Percentiles rank a stretch among this genome's conserved stretches.
These are phyloP conservation scores for Paraphysoderma sedebokerense DNA, from an alignment of 371 early-diverging fungal genomes.

Conservation along the genomic window DNA sequence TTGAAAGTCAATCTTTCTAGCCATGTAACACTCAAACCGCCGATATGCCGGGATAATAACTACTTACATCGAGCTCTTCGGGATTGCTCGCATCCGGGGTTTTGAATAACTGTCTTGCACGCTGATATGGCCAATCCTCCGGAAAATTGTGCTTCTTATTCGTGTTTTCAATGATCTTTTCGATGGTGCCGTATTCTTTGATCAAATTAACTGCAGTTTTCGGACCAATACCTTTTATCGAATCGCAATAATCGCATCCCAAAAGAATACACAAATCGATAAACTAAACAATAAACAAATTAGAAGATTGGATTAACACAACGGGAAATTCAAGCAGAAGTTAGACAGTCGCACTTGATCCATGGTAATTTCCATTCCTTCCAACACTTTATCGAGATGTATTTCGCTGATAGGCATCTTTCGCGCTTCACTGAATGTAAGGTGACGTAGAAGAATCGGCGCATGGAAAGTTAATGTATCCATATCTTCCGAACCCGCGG, in stretches of 20 bases:
- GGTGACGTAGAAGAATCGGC: conserved; percentile 83
- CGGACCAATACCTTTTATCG: conserved; percentile 93
- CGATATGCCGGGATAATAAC: not conserved
- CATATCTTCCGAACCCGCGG: conserved; percentile 99
- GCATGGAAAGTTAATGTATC: conserved; percentile 96
- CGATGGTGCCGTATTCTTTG: conserved; percentile 74
- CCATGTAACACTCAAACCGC: not conserved
- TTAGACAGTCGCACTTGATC: conserved; percentile 50
- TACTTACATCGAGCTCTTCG: conserved; percentile 32
- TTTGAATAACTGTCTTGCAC: conserved; percentile 83
- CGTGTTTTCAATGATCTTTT: conserved; percentile 59
- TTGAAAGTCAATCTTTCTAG: conserved; percentile 6
- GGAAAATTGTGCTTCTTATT: conserved; percentile 60
- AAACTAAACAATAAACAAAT: conserved; percentile 39
- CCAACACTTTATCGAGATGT: conserved; percentile 60
- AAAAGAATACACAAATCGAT: conserved; percentile 97
- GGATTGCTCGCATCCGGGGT: conserved; percentile 60
- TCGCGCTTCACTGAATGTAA: conserved; percentile 85
- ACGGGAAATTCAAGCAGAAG: no score
- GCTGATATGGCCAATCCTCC: conserved; percentile 78
- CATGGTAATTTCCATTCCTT: conserved; percentile 59
- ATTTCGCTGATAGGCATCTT: conserved; percentile 92
- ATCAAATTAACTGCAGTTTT: conserved; percentile 79
- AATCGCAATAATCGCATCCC: conserved; percentile 98
- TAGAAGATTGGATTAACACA: not conserved